These are phyloP conservation scores for Arachis monticola DNA, from an alignment of 331 rosid species.

Conservation along the genomic window DNA sequence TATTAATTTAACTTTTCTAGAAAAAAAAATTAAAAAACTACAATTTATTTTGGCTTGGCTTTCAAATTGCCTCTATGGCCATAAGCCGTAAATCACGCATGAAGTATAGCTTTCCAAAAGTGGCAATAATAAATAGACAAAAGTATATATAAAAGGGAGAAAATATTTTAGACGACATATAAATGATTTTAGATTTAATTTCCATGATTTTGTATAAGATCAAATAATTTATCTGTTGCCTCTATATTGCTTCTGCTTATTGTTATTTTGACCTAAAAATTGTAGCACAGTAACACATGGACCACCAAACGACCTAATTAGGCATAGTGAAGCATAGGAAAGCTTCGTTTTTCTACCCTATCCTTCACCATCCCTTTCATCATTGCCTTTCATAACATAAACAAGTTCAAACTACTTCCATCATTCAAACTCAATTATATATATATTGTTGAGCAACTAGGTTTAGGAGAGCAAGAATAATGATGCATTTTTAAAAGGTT, in stretches of 20 bases:
- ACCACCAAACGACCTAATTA: neutral
- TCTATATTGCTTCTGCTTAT: neutral
- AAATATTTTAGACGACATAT: too few relatives aligned
- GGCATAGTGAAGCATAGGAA: neutral
- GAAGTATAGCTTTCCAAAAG: slow-evolving; percentile 2
- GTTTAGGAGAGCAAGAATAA: too few relatives aligned
- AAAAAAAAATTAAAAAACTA: too few relatives aligned
- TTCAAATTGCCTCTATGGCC: slow-evolving; percentile 13
- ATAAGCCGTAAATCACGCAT: slow-evolving; percentile 28
- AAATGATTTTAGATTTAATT: too few relatives aligned
- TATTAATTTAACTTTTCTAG: neutral
- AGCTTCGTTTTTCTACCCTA: neutral
- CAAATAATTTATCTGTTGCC: neutral
- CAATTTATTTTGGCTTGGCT: neutral
- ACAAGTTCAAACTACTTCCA: too few relatives aligned
- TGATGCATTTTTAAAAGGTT: too few relatives aligned
- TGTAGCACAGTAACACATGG: neutral
- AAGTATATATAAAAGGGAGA: neutral
- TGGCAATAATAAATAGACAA: neutral
- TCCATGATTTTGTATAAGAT: neutral
- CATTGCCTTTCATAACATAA: too few relatives aligned
- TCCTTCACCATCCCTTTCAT: neutral
- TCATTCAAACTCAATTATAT: too few relatives aligned
- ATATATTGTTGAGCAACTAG: too few relatives aligned
- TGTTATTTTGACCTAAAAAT: neutral